Conservation (phyloP, 2,329 filamentous ascomycete species). For the Hymenoscyphus scutula region DNA sequence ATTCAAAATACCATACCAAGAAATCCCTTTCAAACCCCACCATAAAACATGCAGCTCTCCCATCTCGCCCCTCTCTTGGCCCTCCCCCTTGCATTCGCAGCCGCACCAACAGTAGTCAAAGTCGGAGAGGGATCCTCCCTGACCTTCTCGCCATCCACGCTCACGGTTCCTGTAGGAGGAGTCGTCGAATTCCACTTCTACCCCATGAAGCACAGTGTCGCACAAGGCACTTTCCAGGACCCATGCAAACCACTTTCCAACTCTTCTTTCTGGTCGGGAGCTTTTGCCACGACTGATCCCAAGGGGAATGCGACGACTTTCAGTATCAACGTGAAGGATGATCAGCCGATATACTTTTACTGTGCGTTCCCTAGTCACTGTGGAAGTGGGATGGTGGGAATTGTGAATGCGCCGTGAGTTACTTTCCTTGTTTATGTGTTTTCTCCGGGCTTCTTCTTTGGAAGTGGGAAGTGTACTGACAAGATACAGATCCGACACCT, state of each 20-base stretch:
- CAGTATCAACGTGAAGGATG: conserved; percentile 41
- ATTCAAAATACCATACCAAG: not conserved
- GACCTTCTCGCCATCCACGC: conserved; percentile 49
- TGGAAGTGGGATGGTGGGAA: conserved; percentile 43
- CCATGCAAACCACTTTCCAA: conserved; percentile 36
- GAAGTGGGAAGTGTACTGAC: not conserved
- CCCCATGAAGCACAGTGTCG: conserved; percentile 50
- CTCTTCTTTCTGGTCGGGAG: conserved; percentile 30
- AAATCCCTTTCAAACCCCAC: not conserved
- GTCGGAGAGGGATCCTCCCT: conserved; percentile 38
- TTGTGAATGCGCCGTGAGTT: conserved; percentile 42
- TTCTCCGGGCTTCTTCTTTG: not conserved
- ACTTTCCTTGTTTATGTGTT: not conserved
- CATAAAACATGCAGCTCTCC: conserved; percentile 33
- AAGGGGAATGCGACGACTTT: conserved; percentile 39
- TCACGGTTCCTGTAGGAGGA: conserved; percentile 49
- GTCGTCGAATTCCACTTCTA: conserved; percentile 55
- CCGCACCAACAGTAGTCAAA: conserved; percentile 31
- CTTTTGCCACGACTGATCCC: conserved; percentile 19
- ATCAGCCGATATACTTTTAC: conserved; percentile 45
- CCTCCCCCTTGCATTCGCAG: conserved; percentile 13
- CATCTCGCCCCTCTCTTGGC: conserved; percentile 13
- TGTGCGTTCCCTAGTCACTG: conserved; percentile 42
- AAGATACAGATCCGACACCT: conserved; percentile 2
- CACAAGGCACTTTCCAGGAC: conserved; percentile 37